A percentile compares a stretch with the other conserved stretches of the same genome.
These are phyloP conservation scores for Dimocarpus longan DNA, from an alignment of 345 rosid species.

Conservation along the genomic window DNA sequence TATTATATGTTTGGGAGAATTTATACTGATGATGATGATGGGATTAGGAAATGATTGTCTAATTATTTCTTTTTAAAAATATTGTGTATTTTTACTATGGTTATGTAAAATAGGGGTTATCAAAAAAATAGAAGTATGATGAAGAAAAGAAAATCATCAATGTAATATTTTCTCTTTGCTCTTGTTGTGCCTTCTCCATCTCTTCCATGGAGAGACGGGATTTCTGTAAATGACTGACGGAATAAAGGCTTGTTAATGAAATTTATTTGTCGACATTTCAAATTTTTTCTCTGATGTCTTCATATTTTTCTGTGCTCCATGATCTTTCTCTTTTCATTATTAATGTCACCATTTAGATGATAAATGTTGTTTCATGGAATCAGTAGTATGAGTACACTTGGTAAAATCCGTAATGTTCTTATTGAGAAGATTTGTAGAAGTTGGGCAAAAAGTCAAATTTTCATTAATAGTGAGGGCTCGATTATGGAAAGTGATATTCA, in stretches of 20 bases:
- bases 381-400: too few species aligned
- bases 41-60: conserved; percentile 20
- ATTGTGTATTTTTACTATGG: conserved; percentile 28
- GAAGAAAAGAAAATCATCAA: conserved; percentile 17
- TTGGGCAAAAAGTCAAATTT: too few species aligned
- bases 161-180: conserved; percentile 26
- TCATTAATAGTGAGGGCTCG: too few species aligned
- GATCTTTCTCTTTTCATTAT: too few species aligned
- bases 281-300: neutral
- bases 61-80: neutral
- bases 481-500: too few species aligned
- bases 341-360: too few species aligned
- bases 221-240: conserved; percentile 46
- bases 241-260: conserved; percentile 43
- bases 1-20: conserved; percentile 9
- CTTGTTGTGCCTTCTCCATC: conserved; percentile 25
- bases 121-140: conserved; percentile 12
- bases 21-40: conserved; percentile 13
- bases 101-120: conserved; percentile 35
- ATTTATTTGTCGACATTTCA: conserved; percentile 13
- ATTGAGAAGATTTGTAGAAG: too few species aligned
- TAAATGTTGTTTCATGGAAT: too few species aligned
- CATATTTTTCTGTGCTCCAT: too few species aligned
- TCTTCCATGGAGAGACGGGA: conserved; percentile 28
- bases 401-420: too few species aligned